phyloP scores from a whole-genome alignment of 2,329 filamentous ascomycete genomes.

The Trichoderma koningiopsis region DNA sequence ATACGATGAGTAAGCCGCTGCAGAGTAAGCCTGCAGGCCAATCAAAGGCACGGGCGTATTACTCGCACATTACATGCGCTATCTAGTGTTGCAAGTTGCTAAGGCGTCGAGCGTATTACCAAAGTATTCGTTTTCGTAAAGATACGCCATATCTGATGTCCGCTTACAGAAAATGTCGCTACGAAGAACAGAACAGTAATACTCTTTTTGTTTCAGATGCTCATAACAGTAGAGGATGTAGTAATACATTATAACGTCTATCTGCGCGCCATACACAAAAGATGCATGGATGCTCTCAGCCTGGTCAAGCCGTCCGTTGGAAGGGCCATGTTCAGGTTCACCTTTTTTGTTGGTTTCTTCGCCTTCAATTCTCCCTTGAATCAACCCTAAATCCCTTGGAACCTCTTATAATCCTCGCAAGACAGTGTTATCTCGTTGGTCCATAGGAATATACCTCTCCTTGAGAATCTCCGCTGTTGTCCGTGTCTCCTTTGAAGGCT shows the following conservation, averaged over 20 bases:
- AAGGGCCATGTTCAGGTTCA: not conserved
- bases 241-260: conserved; percentile 24
- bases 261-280: conserved; percentile 13
- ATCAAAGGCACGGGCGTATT: not conserved
- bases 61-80: not conserved
- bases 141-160: not conserved
- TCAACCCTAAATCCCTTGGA: conserved; percentile 2
- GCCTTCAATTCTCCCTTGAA: not conserved
- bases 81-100: not conserved
- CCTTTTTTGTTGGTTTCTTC: conserved; percentile 1
- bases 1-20: not conserved
- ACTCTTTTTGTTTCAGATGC: not conserved
- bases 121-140: not conserved
- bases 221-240: conserved; percentile 1
- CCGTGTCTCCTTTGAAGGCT: conserved; percentile 46
- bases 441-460: conserved; percentile 57
- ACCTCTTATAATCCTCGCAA: conserved; percentile 43
- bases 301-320: not conserved
- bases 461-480: conserved; percentile 56
- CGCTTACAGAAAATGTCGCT: not conserved
- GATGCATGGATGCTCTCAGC: conserved; percentile 11
- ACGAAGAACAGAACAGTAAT: not conserved
- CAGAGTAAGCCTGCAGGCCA: not conserved
- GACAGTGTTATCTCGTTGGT: conserved; percentile 48
- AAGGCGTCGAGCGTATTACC: not conserved